Percentiles rank a stretch among this genome's conserved stretches.
phyloP scores from a whole-genome alignment of 257 asterid species.

The Oldenlandia corymbosa region DNA sequence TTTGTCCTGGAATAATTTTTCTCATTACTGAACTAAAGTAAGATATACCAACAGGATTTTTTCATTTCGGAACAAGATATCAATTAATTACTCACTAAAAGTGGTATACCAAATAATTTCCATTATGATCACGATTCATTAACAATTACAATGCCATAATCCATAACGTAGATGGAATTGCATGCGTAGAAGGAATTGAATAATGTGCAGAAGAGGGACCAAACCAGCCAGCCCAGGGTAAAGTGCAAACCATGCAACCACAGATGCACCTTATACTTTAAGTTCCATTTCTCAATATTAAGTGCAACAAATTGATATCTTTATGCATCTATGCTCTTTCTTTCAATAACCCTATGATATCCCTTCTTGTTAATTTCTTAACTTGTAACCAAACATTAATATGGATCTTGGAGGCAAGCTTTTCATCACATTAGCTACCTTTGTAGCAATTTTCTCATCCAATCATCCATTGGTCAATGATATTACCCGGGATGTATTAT shows the following conservation, averaged over 20 bases:
- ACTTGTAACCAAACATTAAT: too few species aligned
- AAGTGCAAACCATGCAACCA: slow-evolving; percentile 65
- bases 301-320: too few species aligned
- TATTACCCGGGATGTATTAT: slow-evolving; percentile 23
- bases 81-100: too few species aligned
- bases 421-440: slow-evolving; percentile 39
- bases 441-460: slow-evolving; percentile 49
- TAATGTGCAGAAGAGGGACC: slow-evolving; percentile 10
- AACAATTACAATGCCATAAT: too few species aligned
- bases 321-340: slow-evolving; percentile 1
- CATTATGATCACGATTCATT: too few species aligned
- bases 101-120: too few species aligned
- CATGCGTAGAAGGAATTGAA: slow-evolving; percentile 7
- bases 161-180: background rate
- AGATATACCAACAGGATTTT: too few species aligned
- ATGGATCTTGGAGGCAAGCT: slow-evolving; percentile 39
- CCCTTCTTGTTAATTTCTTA: too few species aligned
- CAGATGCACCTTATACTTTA: slow-evolving; percentile 29
- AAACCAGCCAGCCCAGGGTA: slow-evolving; percentile 36
- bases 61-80: too few species aligned
- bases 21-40: too few species aligned
- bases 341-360: slow-evolving; percentile 7
- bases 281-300: background rate
- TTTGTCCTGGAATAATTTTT: too few species aligned
- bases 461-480: slow-evolving; percentile 13